Evolutionary conservation across 257 asterid species (phyloP).

Genomic region (Scutellaria galericulata): DNA sequence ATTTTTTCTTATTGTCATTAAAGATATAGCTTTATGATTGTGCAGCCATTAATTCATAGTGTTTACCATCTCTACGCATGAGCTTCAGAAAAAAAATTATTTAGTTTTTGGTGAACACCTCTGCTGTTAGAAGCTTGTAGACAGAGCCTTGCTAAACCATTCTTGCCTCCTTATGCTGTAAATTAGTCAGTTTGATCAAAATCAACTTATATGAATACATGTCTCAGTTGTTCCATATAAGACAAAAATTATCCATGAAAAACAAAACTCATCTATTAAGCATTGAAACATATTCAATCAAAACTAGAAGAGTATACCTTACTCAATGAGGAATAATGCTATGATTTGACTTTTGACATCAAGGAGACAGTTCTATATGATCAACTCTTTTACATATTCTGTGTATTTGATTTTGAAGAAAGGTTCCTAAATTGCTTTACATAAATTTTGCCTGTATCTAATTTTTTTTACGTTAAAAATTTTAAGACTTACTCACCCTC

Average conservation of each 20-base stretch:
- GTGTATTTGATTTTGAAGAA: not conserved
- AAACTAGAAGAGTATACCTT: not conserved
- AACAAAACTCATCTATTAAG: not conserved
- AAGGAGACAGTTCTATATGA: not conserved
- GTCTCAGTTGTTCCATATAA: not conserved
- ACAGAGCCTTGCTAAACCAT: not conserved
- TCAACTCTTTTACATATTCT: not conserved
- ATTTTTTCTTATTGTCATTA: slow-evolving; percentile 3
- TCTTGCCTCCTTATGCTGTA: slow-evolving; percentile 12
- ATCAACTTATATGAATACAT: not conserved
- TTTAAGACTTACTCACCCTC: not conserved
- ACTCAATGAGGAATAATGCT: slow-evolving; percentile 9
- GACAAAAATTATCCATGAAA: not conserved
- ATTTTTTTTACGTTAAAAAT: not conserved
- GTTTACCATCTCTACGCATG: not conserved
- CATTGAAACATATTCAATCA: not conserved
- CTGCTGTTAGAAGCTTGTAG: slow-evolving; percentile 13
- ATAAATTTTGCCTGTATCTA: slow-evolving; percentile 4
- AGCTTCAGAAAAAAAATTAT: not conserved
- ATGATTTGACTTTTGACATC: slow-evolving; percentile 5
- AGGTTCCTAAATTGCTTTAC: slow-evolving; percentile 5
- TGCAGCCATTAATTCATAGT: slow-evolving; percentile 17
- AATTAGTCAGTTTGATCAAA: slow-evolving; percentile 15
- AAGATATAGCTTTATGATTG: slow-evolving; percentile 13
- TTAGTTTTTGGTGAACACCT: slow-evolving; percentile 9